These are phyloP conservation scores for Podila clonocystis DNA, from an alignment of 192 early-diverging fungal species.

Conservation along the genomic window DNA sequence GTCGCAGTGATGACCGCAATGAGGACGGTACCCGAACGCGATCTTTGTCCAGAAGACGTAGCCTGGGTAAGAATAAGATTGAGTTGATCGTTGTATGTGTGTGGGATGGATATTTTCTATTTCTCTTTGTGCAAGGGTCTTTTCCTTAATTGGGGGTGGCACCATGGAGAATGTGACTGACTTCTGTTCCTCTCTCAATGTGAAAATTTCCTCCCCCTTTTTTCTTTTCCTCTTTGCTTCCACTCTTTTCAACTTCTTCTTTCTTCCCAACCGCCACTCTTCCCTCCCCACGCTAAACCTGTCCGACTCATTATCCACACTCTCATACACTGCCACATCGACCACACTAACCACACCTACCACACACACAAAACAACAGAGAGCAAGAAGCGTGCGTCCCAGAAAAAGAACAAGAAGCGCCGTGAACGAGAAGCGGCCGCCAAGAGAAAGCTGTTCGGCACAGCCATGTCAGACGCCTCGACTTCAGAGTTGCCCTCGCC, in stretches of 20 bases:
- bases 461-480: not conserved
- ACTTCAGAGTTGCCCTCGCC: not conserved
- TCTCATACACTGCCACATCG: not conserved
- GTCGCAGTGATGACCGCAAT: not conserved
- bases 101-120: not conserved
- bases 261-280: not conserved
- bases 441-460: constrained; percentile 15
- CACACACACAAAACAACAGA: constrained; percentile 8
- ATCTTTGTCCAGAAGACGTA: not conserved
- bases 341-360: not conserved
- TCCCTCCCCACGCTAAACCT: not conserved
- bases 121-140: not conserved
- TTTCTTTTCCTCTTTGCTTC: not conserved
- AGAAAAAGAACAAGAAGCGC: constrained; percentile 34
- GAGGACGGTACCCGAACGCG: not conserved
- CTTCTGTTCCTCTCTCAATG: not conserved
- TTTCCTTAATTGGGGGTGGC: not conserved
- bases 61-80: not conserved
- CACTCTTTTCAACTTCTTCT: not conserved
- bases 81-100: no score
- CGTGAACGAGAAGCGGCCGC: constrained; percentile 19
- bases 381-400: constrained; percentile 30
- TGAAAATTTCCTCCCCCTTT: not conserved
- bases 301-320: not conserved
- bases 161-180: not conserved